phyloP scores from a whole-genome alignment of 306 rosid species.

The Canavalia gladiata region DNA sequence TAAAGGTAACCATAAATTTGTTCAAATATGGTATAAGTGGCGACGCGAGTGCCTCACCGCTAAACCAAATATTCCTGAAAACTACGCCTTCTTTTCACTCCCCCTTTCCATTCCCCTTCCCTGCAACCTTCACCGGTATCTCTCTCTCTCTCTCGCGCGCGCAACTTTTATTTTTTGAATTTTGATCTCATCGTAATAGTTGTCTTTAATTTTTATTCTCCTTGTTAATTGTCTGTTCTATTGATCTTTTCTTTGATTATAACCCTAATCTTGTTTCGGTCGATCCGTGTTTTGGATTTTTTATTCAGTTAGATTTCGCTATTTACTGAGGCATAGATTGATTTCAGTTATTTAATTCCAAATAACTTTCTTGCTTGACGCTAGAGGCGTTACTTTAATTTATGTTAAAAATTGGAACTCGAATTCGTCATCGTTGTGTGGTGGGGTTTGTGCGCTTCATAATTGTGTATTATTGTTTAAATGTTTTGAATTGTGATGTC shows the following conservation, averaged over 20 bases:
- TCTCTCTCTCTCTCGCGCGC: neutral
- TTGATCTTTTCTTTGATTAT: neutral
- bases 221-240: neutral
- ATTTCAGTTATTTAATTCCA: conserved; percentile 15
- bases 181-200: neutral
- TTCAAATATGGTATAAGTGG: conserved; percentile 27
- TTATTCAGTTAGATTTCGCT: conserved; percentile 38
- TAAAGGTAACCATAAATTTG: neutral
- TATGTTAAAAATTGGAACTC: neutral
- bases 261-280: conserved; percentile 24
- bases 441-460: neutral
- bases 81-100: neutral
- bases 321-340: neutral
- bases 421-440: conserved; percentile 5
- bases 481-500: conserved; percentile 19
- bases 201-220: neutral
- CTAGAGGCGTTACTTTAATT: neutral
- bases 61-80: conserved; percentile 21
- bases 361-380: neutral
- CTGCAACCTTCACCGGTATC: conserved; percentile 46
- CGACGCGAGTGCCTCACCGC: conserved; percentile 37
- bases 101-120: conserved; percentile 27
- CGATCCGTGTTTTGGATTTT: conserved; percentile 8
- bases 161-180: neutral
- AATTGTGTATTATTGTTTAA: neutral